Base-by-base conservation (phyloP, 352 stramenopile species). In the Pythium graminicola region DNA sequence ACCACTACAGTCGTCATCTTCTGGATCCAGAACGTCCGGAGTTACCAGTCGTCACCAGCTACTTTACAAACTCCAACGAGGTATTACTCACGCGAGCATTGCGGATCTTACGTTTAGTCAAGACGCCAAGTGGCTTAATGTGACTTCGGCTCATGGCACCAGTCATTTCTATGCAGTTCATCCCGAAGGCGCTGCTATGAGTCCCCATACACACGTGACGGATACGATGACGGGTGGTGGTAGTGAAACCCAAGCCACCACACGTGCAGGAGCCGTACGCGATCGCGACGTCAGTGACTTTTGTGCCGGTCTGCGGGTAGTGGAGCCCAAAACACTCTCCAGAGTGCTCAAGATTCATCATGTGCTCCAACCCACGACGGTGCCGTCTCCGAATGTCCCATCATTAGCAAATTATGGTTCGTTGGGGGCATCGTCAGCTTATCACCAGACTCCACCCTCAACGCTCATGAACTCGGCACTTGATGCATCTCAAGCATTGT, bases 31-130 rank as follows among this genome's bases (percentile, higher is more conserved):
- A 13, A 24, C 31, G 9, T 46, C 48, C 16, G 17, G 48, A 35
- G 14, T 20, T 40, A 23, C 26, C 39, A 57, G 51, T 26, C 47
- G 62, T 4, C 59, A 80, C 24, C 76, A 85, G 48, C 65, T 95
- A 8, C 42, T 93, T 33, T 95, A 93, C 72, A 90, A 90, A 49
- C 68, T 95, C 24, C 82, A 92, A 50, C 85, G 85, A 31, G 85
- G 85, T 24, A 93, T 93, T 50, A 95, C 85, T 0, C 78, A 89
- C 55, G 85, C 82, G 1, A 89, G 67, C 45, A 93, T 95, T 52
- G 78, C 85, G 22, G 67, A 93, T 38, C 72, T 95, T 28, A 64
- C 75, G 5, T 89, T 93, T 56, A 93, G 81, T 51, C 70, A 85
- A 26, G 81, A 95, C 51, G 64, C 75, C 31, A 92, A 93, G 62